Conservation (phyloP, 768 basidiomycete genomes). For the Brasilioporus rufonigricans region DNA sequence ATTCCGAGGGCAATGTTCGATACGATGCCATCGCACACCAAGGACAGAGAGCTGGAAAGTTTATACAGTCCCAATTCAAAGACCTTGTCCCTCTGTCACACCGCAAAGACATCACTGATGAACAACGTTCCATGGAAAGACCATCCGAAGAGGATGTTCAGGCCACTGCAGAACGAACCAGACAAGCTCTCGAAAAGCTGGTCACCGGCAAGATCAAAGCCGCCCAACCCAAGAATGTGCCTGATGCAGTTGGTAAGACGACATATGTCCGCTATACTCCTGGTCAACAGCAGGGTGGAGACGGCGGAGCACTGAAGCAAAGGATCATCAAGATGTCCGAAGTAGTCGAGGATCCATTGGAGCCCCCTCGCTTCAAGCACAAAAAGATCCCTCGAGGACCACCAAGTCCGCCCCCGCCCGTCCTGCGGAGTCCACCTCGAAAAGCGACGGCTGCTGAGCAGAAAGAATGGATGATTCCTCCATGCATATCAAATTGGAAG, state of each 20-base stretch:
- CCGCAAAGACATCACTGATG: constrained; percentile 82
- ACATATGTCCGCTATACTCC: constrained; percentile 96
- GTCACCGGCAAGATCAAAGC: constrained; percentile 97
- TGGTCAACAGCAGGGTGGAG: constrained; percentile 74
- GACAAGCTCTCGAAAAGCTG: constrained; percentile 88
- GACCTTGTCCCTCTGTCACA: constrained; percentile 92
- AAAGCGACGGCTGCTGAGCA: constrained; percentile 97
- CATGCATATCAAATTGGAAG: constrained; percentile 99
- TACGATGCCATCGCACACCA: constrained; percentile 97
- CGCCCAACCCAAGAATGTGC: constrained; percentile 94
- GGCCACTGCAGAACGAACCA: constrained; percentile 87
- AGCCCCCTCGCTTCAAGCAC: constrained; percentile 96
- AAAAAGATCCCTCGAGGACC: constrained; percentile 98
- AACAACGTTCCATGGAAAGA: constrained; percentile 76
- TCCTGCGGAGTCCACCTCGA: constrained; percentile 90
- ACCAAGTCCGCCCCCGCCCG: constrained; percentile 94
- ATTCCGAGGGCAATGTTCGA: constrained; percentile 92
- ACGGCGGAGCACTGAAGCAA: constrained; percentile 68
- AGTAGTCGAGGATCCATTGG: constrained; percentile 95
- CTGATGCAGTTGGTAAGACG: constrained; percentile 79
- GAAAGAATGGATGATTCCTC: constrained; percentile 99
- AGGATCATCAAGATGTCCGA: constrained; percentile 99
- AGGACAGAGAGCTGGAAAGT: constrained; percentile 83
- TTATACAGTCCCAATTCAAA: constrained; percentile 94
- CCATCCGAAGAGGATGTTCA: constrained; percentile 93